Conservation (phyloP, 495 filamentous ascomycete genomes). For the Penicillium cosmopolitanum region DNA sequence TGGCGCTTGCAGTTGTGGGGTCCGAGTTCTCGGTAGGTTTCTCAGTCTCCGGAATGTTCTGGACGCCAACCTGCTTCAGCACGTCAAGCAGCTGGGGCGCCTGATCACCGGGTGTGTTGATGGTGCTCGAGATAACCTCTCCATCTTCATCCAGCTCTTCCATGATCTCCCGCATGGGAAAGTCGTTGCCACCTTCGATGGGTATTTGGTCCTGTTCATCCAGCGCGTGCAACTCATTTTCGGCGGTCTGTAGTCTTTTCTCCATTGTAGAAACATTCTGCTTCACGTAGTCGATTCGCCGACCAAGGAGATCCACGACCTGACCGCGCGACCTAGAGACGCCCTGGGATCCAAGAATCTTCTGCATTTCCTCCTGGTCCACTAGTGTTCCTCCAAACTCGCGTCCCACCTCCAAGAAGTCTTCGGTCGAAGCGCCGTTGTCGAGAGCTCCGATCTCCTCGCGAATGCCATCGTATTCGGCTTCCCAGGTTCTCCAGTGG, state of each 20-base stretch:
- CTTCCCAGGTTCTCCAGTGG: constrained; percentile 87
- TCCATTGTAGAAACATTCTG: constrained; percentile 69
- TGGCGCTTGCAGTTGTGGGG: background rate
- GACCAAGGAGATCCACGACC: constrained; percentile 69
- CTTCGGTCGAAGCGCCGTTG: constrained; percentile 50
- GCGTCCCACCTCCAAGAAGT: constrained; percentile 53
- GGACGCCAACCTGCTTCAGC: constrained; percentile 70
- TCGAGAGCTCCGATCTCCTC: constrained; percentile 68
- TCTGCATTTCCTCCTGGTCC: constrained; percentile 56
- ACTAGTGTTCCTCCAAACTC: constrained; percentile 58
- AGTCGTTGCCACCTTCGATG: constrained; percentile 33
- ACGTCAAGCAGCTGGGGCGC: constrained; percentile 66
- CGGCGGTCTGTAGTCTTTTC: constrained; percentile 67
- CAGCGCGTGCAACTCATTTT: constrained; percentile 66
- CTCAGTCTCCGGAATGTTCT: constrained; percentile 43
- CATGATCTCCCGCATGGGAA: constrained; percentile 82
- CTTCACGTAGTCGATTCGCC: constrained; percentile 84
- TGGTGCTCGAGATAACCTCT: constrained; percentile 71
- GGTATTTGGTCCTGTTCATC: constrained; percentile 33
- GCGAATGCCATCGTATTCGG: constrained; percentile 86
- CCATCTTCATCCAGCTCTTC: constrained; percentile 93
- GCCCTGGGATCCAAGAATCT: constrained; percentile 41
- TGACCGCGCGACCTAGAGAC: constrained; percentile 54
- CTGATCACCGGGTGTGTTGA: constrained; percentile 62
- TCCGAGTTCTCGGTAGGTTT: background rate